phyloP scores from a whole-genome alignment of 345 rosid genomes.

The Psidium friedrichsthalianum region DNA sequence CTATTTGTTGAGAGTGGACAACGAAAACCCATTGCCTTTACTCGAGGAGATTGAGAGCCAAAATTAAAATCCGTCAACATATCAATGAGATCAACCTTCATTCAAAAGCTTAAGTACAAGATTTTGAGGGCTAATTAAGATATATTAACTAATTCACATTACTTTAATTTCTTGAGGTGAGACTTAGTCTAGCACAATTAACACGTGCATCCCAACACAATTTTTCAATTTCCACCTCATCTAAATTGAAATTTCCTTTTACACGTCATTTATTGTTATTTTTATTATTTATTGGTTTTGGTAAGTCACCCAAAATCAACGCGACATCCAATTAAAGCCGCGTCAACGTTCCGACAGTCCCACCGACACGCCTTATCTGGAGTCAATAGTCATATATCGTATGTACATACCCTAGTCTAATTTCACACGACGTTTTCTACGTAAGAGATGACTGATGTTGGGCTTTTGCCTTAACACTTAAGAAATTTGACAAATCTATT shows the following conservation, averaged over 20 bases:
- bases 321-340: neutral
- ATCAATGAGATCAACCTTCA: too few relatives aligned
- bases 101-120: too few relatives aligned
- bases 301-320: neutral
- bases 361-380: neutral
- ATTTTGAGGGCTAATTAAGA: neutral
- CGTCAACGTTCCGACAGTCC: neutral
- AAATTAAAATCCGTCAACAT: too few relatives aligned
- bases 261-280: neutral
- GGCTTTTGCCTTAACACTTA: neutral
- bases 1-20: too few relatives aligned
- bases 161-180: fast-evolving
- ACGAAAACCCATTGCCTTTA: too few relatives aligned
- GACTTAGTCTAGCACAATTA: neutral
- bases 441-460: neutral
- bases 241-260: too few relatives aligned
- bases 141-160: neutral
- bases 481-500: neutral
- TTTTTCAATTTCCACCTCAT: too few relatives aligned
- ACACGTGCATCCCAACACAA: neutral
- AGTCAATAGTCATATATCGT: too few relatives aligned
- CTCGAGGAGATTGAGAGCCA: too few relatives aligned
- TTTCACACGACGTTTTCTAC: neutral
- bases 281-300: neutral
- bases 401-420: neutral